phyloP scores from a whole-genome alignment of 106 monocot species.

The Phalaenopsis equestris region DNA sequence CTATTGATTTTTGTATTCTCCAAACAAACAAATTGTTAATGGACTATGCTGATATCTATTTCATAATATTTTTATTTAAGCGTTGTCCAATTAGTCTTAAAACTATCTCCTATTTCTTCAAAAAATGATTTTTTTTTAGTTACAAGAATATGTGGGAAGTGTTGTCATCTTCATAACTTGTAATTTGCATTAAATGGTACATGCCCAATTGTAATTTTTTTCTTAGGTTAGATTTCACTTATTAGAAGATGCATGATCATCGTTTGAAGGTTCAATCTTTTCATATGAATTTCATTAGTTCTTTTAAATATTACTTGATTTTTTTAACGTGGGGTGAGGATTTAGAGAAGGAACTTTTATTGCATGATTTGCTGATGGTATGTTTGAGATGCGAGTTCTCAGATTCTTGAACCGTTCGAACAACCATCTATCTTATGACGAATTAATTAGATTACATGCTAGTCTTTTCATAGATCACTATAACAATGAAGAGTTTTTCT shows the following conservation, averaged over 20 bases:
- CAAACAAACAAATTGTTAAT: no score
- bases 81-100: background rate
- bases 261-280: background rate
- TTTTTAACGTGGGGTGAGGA: background rate
- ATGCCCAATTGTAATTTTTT: background rate
- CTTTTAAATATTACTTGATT: background rate
- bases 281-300: background rate
- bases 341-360: background rate
- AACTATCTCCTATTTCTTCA: background rate
- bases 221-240: background rate
- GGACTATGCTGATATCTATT: background rate
- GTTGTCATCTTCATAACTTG: background rate
- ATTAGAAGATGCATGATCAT: background rate
- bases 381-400: background rate
- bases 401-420: background rate
- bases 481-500: no score
- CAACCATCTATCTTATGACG: no score
- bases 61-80: background rate
- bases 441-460: no score
- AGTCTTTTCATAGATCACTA: no score
- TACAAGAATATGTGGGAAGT: background rate
- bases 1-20: no score
- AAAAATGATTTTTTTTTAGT: background rate
- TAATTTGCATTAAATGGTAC: background rate
- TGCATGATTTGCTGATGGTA: background rate